phyloP scores from a whole-genome alignment of 2,329 filamentous ascomycete genomes.

The Fusarium siculi region DNA sequence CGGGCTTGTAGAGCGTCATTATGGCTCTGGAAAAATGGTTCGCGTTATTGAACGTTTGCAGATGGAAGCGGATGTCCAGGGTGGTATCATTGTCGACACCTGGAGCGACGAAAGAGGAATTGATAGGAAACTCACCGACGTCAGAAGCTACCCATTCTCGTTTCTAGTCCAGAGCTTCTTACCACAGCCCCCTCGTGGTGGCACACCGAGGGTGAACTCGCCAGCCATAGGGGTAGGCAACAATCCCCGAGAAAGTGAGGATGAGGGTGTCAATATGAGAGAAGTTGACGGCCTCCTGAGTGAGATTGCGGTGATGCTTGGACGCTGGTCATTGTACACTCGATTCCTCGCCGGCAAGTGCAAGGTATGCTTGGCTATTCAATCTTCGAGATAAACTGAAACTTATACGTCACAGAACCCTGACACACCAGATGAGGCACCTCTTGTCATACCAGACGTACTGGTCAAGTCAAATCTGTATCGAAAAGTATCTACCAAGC shows the following conservation, averaged over 20 bases:
- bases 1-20: conserved; percentile 90
- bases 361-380: conserved; percentile 64
- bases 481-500: conserved; percentile 78
- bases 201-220: conserved; percentile 77
- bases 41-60: conserved; percentile 93
- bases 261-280: conserved; percentile 96
- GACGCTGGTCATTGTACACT: conserved; percentile 91
- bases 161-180: conserved; percentile 96
- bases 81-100: conserved; percentile 93
- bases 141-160: conserved; percentile 97
- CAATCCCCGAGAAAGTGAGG: conserved; percentile 75
- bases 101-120: conserved; percentile 92
- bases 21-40: conserved; percentile 92
- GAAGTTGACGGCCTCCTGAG: conserved; percentile 89
- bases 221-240: conserved; percentile 71
- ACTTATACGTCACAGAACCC: conserved; percentile 57
- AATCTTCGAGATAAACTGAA: background rate
- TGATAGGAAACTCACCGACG: conserved; percentile 88
- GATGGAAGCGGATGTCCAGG: conserved; percentile 94
- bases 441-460: conserved; percentile 76
- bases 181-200: conserved; percentile 71
- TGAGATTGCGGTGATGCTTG: conserved; percentile 92
- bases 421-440: conserved; percentile 61
- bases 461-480: conserved; percentile 81
- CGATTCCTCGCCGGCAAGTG: conserved; percentile 90